These are phyloP conservation scores for Phaeosphaeriaceae sp. DNA, from an alignment of 2,329 filamentous ascomycete genomes.

Conservation along the genomic window DNA sequence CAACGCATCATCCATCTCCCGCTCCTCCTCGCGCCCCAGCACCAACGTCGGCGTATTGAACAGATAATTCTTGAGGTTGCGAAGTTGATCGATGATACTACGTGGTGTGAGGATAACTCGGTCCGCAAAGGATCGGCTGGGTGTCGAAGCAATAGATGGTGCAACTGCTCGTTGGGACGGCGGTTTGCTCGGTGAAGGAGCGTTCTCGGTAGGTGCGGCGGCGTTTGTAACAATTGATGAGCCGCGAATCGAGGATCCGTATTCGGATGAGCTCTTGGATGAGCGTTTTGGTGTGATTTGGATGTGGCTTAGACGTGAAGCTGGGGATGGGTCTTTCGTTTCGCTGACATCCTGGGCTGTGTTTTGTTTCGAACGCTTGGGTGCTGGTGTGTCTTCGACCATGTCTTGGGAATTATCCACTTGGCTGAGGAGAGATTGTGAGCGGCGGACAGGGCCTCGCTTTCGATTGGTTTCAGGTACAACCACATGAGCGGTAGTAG, in stretches of 20 bases:
- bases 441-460: constrained; percentile 27
- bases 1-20: constrained; percentile 76
- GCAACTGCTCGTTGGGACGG: not conserved
- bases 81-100: constrained; percentile 57
- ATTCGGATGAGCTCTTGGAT: constrained; percentile 15
- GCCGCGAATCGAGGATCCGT: not conserved
- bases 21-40: constrained; percentile 69
- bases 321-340: constrained; percentile 22
- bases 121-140: constrained; percentile 38
- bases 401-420: constrained; percentile 33
- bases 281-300: constrained; percentile 37
- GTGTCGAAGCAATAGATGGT: constrained; percentile 22
- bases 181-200: constrained; percentile 2
- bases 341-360: constrained; percentile 39
- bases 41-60: constrained; percentile 58
- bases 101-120: constrained; percentile 50
- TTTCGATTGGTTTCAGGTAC: constrained; percentile 31
- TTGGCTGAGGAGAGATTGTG: constrained; percentile 38
- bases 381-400: constrained; percentile 36
- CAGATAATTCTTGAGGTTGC: constrained; percentile 61
- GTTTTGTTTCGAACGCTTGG: constrained; percentile 34
- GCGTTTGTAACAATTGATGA: constrained; percentile 8
- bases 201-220: constrained; percentile 7
- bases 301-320: constrained; percentile 19
- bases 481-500: not conserved